Conservation (phyloP, 768 basidiomycete genomes). For the Hypsizygus marmoreus region DNA sequence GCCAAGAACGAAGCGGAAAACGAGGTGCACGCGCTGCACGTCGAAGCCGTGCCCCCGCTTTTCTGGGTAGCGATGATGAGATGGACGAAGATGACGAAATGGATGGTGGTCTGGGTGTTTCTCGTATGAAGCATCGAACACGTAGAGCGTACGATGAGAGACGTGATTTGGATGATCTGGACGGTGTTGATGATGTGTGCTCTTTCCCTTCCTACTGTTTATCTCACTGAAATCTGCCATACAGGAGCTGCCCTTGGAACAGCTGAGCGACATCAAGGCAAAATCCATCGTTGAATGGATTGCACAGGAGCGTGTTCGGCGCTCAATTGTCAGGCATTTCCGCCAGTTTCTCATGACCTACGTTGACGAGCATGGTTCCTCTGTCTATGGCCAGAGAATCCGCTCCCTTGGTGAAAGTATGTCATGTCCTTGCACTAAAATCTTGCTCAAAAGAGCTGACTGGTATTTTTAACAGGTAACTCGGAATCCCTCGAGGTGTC, state of each 20-base stretch:
- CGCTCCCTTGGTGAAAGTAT: conserved; percentile 92
- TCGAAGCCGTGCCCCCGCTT: conserved; percentile 82
- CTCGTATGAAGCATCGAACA: conserved; percentile 78
- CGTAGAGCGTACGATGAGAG: conserved; percentile 94
- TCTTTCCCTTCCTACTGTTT: conserved; percentile 1
- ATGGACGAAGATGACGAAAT: conserved; percentile 75
- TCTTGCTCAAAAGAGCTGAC: conserved; percentile 2
- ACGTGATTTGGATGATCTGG: conserved; percentile 86
- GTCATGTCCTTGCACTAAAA: conserved; percentile 23
- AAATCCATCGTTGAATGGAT: conserved; percentile 99
- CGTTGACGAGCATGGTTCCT: conserved; percentile 87
- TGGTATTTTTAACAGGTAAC: conserved; percentile 62
- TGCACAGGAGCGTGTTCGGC: conserved; percentile 85
- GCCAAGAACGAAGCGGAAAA: conserved; percentile 64
- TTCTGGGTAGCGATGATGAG: conserved; percentile 83
- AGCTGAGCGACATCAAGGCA: conserved; percentile 96
- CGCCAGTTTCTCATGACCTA: conserved; percentile 95
- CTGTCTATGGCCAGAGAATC: conserved; percentile 94
- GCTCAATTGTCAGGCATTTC: conserved; percentile 91
- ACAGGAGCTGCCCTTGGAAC: conserved; percentile 92
- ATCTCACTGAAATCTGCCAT: conserved; percentile 10
- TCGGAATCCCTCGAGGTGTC: conserved; percentile 97
- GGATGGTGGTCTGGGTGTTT: conserved; percentile 64
- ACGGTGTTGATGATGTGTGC: conserved; percentile 83
- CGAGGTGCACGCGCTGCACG: conserved; percentile 74